These are phyloP conservation scores for Talaromyces thailandensis DNA, from an alignment of 495 filamentous ascomycete genomes.

Conservation along the genomic window DNA sequence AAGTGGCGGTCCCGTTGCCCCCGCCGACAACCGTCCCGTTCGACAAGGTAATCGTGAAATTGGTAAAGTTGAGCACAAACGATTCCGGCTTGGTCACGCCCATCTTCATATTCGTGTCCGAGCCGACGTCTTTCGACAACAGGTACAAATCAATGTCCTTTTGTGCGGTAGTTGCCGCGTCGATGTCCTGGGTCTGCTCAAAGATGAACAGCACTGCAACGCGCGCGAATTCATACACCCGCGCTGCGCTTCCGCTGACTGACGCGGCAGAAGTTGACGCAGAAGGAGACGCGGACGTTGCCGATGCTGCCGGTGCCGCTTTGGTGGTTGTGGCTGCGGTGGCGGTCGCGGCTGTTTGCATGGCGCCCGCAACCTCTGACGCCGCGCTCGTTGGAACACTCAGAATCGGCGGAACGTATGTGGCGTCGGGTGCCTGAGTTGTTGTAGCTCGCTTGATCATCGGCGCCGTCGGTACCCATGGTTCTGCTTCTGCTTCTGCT, in stretches of 20 bases:
- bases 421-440: background rate
- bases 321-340: constrained; percentile 2
- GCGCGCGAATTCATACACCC: constrained; percentile 37
- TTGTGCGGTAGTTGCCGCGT: constrained; percentile 15
- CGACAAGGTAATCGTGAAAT: constrained; percentile 30
- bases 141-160: constrained; percentile 5
- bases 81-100: constrained; percentile 10
- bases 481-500: background rate
- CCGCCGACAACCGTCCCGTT: constrained; percentile 34
- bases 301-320: constrained; percentile 9
- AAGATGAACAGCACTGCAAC: constrained; percentile 42
- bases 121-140: constrained; percentile 3
- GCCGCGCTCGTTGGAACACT: constrained; percentile 3
- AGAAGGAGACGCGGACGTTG: constrained; percentile 11
- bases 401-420: constrained; percentile 1
- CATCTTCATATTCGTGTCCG: constrained; percentile 6
- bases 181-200: constrained; percentile 34
- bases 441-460: background rate
- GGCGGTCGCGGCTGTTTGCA: background rate
- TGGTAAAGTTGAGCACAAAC: constrained; percentile 33
- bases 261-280: constrained; percentile 9
- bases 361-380: constrained; percentile 5
- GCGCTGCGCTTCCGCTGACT: background rate
- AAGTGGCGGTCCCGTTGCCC: constrained; percentile 8
- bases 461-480: background rate